Evolutionary conservation across 2,329 filamentous ascomycete genomes (phyloP).

Genomic region (Hypocreales sp.): DNA sequence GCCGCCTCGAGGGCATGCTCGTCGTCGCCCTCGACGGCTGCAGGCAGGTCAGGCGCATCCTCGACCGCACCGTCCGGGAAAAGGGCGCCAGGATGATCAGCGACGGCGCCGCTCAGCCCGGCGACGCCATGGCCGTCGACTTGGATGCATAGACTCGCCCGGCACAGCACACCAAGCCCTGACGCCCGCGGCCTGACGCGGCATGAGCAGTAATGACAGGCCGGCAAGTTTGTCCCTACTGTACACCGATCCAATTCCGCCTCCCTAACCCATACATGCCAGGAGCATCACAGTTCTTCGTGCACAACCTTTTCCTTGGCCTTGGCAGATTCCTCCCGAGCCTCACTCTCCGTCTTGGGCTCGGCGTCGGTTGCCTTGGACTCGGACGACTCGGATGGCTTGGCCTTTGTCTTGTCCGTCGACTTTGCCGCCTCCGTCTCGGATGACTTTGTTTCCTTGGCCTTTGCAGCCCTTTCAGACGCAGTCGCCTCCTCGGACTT

Average conservation of each 20-base stretch:
- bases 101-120: slow-evolving; percentile 34
- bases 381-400: not conserved
- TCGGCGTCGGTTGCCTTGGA: slow-evolving; percentile 10
- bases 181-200: too few species aligned
- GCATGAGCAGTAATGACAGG: too few species aligned
- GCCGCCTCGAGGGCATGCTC: slow-evolving; percentile 78
- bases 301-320: slow-evolving; percentile 18
- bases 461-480: slow-evolving; percentile 9
- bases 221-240: too few species aligned
- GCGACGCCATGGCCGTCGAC: slow-evolving; percentile 33
- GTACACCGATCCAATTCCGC: too few species aligned
- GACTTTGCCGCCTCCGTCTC: slow-evolving; percentile 9
- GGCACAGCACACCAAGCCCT: not conserved
- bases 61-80: slow-evolving; percentile 66
- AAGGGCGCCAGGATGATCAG: slow-evolving; percentile 50
- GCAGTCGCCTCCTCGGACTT: slow-evolving; percentile 4
- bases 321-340: slow-evolving; percentile 14
- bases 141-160: slow-evolving; percentile 21
- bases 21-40: slow-evolving; percentile 87
- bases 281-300: slow-evolving; percentile 31
- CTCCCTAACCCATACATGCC: not conserved
- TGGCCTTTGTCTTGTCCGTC: not conserved
- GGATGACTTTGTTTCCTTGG: not conserved
- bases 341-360: slow-evolving; percentile 11
- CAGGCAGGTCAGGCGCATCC: slow-evolving; percentile 63